A percentile compares a stretch with the other conserved stretches of the same genome.
Evolutionary conservation across 1,284 basidiomycete genomes (phyloP).

Genomic region (Cryptococcus wingfieldii): DNA sequence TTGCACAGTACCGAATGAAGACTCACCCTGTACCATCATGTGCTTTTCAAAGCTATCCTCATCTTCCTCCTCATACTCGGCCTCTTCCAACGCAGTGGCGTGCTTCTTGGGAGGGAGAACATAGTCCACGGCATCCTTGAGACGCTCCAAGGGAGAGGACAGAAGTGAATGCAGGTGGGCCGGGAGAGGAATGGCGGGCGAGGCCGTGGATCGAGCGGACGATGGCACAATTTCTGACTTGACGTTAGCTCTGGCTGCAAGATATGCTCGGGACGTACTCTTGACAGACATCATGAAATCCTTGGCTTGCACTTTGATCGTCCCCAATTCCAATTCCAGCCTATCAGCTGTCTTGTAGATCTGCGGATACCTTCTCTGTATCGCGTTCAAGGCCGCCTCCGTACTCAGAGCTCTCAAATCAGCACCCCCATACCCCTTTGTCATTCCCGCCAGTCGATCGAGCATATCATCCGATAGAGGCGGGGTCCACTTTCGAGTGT

Average conservation of each 20-base stretch:
- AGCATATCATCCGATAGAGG: slow-evolving; percentile 65
- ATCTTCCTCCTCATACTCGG: slow-evolving; percentile 75
- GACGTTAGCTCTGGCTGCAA: slow-evolving; percentile 6
- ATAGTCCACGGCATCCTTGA: slow-evolving; percentile 65
- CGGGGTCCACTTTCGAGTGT: slow-evolving; percentile 86
- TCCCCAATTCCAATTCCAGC: slow-evolving; percentile 76
- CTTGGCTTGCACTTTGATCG: slow-evolving; percentile 77
- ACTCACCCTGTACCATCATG: slow-evolving; percentile 76
- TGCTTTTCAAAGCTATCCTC: slow-evolving; percentile 71
- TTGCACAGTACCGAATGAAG: neutral
- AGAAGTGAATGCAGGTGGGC: slow-evolving; percentile 80
- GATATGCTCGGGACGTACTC: slow-evolving; percentile 57
- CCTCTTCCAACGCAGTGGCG: slow-evolving; percentile 82
- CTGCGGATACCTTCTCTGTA: slow-evolving; percentile 93
- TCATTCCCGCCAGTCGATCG: slow-evolving; percentile 75
- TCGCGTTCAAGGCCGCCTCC: slow-evolving; percentile 92
- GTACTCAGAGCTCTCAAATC: slow-evolving; percentile 92
- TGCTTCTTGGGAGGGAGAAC: slow-evolving; percentile 71
- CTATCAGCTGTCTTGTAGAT: slow-evolving; percentile 92
- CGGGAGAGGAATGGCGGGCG: slow-evolving; percentile 78
- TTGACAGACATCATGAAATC: slow-evolving; percentile 99
- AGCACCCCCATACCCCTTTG: slow-evolving; percentile 97
- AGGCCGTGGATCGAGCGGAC: slow-evolving; percentile 83
- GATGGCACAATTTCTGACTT: slow-evolving; percentile 81
- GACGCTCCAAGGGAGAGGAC: slow-evolving; percentile 61